Conservation (phyloP, 345 rosid genomes). For the Salix caprea region DNA sequence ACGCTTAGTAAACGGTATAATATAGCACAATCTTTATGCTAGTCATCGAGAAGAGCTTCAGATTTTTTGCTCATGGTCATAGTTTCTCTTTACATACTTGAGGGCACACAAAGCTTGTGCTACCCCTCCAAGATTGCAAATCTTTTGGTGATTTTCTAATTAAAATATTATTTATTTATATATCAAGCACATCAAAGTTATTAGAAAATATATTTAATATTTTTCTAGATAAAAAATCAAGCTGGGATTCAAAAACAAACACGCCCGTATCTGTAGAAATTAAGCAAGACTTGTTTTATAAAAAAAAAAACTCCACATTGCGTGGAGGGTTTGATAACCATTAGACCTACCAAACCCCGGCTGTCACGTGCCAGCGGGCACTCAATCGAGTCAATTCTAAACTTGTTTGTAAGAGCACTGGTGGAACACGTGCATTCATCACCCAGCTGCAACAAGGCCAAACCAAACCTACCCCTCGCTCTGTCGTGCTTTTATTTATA, state of each 20-base stretch:
- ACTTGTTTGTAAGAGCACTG: no score
- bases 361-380: conserved; percentile 15
- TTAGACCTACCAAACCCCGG: background rate
- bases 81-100: background rate
- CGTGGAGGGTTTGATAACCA: background rate
- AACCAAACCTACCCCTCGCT: background rate
- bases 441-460: background rate
- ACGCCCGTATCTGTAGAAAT: no score
- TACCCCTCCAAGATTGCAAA: background rate
- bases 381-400: background rate
- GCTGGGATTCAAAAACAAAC: no score
- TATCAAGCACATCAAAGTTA: no score
- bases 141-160: no score
- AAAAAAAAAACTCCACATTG: background rate
- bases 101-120: background rate
- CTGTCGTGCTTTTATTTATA: background rate
- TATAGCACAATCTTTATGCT: background rate
- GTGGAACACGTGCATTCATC: background rate
- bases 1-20: background rate
- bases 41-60: background rate
- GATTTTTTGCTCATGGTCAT: background rate
- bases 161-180: no score
- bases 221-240: no score
- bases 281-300: no score
- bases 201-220: no score